Conservation (phyloP, 345 rosid species). For the Salix koriyanagi region DNA sequence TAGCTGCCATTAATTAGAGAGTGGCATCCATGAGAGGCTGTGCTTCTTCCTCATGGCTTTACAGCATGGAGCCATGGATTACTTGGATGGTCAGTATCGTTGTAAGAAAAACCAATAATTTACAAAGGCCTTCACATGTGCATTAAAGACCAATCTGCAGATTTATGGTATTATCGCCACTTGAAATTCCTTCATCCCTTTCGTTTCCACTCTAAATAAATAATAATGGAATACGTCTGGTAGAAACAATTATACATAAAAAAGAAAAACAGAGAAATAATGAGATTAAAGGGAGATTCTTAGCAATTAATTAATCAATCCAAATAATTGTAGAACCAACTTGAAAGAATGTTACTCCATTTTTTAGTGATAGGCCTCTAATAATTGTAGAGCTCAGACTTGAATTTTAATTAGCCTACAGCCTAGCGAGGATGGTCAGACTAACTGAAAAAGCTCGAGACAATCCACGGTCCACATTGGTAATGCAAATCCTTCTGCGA, state of each 20-base stretch:
- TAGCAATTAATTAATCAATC: background rate
- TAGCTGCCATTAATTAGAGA: background rate
- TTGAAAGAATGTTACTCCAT: background rate
- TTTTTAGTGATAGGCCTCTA: background rate
- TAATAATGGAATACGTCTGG: background rate
- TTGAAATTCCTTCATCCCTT: constrained; percentile 1
- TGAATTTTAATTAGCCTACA: too few species aligned
- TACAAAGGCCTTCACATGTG: constrained; percentile 34
- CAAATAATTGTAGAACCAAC: background rate
- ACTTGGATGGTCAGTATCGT: background rate
- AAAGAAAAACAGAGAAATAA: background rate
- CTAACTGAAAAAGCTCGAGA: background rate
- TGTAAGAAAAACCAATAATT: constrained; percentile 5
- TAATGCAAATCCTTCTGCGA: background rate
- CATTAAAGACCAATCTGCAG: constrained; percentile 21
- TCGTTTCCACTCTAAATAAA: too few species aligned
- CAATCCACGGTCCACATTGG: background rate
- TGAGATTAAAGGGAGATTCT: too few species aligned
- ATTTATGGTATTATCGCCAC: constrained; percentile 11
- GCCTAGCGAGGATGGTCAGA: too few species aligned
- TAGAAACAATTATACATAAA: background rate
- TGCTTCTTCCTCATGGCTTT: constrained; percentile 25
- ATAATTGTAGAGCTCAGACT: too few species aligned
- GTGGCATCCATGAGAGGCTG: constrained; percentile 25
- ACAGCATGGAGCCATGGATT: constrained; percentile 18